Evolutionary conservation across 805 yeast genomes (phyloP), one percentile per base, ranked within the genome.

Genomic region (Candida multigemmis): DNA sequence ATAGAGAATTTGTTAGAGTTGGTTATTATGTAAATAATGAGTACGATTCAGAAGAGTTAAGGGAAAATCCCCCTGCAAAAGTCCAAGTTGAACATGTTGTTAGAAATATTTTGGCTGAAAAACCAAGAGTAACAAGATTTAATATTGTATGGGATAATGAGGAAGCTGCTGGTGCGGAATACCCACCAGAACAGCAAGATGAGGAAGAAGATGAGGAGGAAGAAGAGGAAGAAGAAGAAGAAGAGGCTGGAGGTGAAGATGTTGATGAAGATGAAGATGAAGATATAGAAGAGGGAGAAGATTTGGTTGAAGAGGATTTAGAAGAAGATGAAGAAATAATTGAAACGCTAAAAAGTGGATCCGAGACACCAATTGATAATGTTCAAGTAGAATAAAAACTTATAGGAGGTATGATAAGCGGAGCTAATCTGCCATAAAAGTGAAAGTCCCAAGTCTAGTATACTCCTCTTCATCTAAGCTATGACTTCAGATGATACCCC

Each of bases 1-100:
- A 83, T 30, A 68, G 89, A 37, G 97, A 91, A 51, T 91, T 91
- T 60, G 98, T 91, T 2, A 66, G 97, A 34, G 98, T 91, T 4
- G 98, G 98, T 1, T 91, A 91, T 58, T 91, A 91, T 46, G 98
- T 91, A 33, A 91, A 91, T 57, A 91, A 91, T 55, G 99, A 91
- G 47, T 91, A 91, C 45, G 96, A 89, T 46, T 66, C 77, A 10
- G 97, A 89, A 48, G 97, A 91, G 42, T 57, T 91, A 43, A 69
- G 96, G 31, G 95, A 86, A 46, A 84, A 82, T 38, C 96, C 96
- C 1, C 97, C 97, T 3, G 72, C 78, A 2, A 84, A 86, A 47
- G 96, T 89, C 2, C 95, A 84, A 45, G 86, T 89, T 4, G 95
- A 85, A 32, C 91, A 82, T 45, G 95, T 91, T 21, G 94, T 84